These are phyloP conservation scores for Aspergillaceae sp. DNA, from an alignment of 2,329 filamentous ascomycete genomes.

Conservation along the genomic window DNA sequence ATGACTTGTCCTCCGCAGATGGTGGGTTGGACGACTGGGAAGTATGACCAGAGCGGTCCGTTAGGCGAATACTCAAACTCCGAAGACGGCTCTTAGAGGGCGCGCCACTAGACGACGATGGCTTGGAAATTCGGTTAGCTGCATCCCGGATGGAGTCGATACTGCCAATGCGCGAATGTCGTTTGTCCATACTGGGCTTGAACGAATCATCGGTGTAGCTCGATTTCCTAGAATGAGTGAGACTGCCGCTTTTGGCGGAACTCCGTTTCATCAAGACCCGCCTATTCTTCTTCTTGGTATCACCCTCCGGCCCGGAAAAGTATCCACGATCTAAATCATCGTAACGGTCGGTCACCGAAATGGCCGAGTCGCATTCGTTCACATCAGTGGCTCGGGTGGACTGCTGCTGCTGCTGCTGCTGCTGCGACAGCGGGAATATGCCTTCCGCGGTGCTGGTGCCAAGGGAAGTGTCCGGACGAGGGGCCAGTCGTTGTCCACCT, in stretches of 20 bases:
- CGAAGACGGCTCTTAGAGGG: constrained; percentile 45
- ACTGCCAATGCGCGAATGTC: constrained; percentile 72
- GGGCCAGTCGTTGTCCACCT: constrained; percentile 24
- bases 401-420: constrained; percentile 3
- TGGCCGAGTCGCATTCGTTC: constrained; percentile 25
- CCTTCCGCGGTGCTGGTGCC: constrained; percentile 16
- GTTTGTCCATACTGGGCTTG: constrained; percentile 56
- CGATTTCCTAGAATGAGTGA: constrained; percentile 58
- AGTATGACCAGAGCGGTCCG: constrained; percentile 33
- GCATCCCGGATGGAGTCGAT: constrained; percentile 63
- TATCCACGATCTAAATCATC: constrained; percentile 77
- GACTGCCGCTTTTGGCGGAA: constrained; percentile 24
- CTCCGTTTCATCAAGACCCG: constrained; percentile 72
- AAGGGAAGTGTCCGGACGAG: constrained; percentile 26
- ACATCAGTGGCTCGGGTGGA: constrained; percentile 12
- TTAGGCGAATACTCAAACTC: constrained; percentile 52
- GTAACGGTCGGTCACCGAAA: constrained; percentile 24
- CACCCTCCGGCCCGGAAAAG: constrained; percentile 81
- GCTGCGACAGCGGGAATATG: constrained; percentile 1
- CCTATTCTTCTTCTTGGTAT: constrained; percentile 58
- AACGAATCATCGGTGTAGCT: constrained; percentile 71
- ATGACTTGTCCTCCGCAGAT: constrained; percentile 44
- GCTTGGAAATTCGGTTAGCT: constrained; percentile 40
- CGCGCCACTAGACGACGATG: constrained; percentile 61
- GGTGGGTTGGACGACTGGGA: constrained; percentile 44